Evolutionary conservation across 1,284 basidiomycete species (phyloP), one percentile per base, ranked within the genome.

Genomic region (Peniophora sp.): DNA sequence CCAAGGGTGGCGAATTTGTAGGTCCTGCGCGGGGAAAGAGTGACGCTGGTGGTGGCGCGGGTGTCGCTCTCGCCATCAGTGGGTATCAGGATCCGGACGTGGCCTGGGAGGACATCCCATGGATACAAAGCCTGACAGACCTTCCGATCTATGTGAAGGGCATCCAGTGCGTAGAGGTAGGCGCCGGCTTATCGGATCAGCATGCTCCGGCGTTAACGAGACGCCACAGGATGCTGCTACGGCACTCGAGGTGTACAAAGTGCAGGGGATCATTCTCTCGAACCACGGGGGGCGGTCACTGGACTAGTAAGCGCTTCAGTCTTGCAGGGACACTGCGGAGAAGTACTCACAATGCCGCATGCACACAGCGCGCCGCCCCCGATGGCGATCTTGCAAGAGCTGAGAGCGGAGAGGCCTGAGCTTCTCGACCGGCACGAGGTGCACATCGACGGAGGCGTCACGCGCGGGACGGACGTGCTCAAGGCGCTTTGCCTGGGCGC

Each of bases 401-500:
- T 79, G 52, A 64, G 70, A 15, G 61, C 71, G 42, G 57, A 65
- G 41, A 62, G 69, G 42, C 74, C 75, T 0, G 68, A 71, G 47
- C 47, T 62, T n/a, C 43, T 62, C 23, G 69, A 55, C 32, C 78
- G 77, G 51, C 84, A 85, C 60, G 76, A 82, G 54, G 73, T 88
- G 52, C 84, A 84, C 58, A 72, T 88, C 46, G 85, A 88, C 58
- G 85, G 85, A 10, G 85, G 85, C 49, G 79, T 88, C 2, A 73
- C 83, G 24, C 69, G 84, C 47, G 81, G 81, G 0, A 83, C 79
- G 9, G 86, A 88, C 58, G 79, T 87, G 1, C 68, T 88, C 55
- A 89, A 90, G 61, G 84, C 84, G 2, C 68, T 88, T 22, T 82
- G 83, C 2, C 69, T 88, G 14, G 85, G 85, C 20, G 85, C 85